Evolutionary conservation across 352 stramenopile species (phyloP).

Genomic region (Lagenidium sp.): DNA sequence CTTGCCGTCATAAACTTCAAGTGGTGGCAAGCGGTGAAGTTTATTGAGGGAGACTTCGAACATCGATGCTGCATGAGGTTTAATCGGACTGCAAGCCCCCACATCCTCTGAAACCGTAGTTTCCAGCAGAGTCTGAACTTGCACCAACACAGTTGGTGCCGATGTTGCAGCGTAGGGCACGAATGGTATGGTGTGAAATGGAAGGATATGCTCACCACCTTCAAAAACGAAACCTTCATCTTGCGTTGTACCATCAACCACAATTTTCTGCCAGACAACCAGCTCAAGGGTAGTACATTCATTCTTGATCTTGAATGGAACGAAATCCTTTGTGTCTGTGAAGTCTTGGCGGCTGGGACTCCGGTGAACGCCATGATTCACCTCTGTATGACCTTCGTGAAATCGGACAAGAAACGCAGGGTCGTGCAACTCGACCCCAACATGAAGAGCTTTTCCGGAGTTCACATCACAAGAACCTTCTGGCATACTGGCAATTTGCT

Average conservation of each 20-base stretch:
- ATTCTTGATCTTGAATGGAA: constrained; percentile 77
- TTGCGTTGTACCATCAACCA: constrained; percentile 32
- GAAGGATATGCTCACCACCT: constrained; percentile 55
- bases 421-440: constrained; percentile 72
- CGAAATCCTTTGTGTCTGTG: constrained; percentile 33
- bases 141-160: constrained; percentile 56
- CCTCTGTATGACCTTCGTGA: constrained; percentile 7
- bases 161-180: constrained; percentile 62
- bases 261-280: constrained; percentile 77
- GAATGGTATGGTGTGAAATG: constrained; percentile 76
- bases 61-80: constrained; percentile 39
- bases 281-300: constrained; percentile 71
- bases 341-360: too few species aligned
- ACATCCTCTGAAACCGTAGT: constrained; percentile 24
- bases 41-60: constrained; percentile 81
- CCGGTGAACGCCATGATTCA: constrained; percentile 9
- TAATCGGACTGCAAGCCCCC: constrained; percentile 6
- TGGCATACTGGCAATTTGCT: constrained; percentile 14
- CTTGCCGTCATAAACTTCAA: constrained; percentile 62
- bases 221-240: constrained; percentile 29
- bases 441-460: constrained; percentile 30
- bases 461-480: constrained; percentile 9
- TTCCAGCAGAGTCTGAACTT: constrained; percentile 60
- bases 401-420: constrained; percentile 32
- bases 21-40: constrained; percentile 66